A percentile compares a stretch with the other conserved stretches of the same genome.
Conservation (phyloP, 179 eudicot species). For the Pouteria campechiana region DNA sequence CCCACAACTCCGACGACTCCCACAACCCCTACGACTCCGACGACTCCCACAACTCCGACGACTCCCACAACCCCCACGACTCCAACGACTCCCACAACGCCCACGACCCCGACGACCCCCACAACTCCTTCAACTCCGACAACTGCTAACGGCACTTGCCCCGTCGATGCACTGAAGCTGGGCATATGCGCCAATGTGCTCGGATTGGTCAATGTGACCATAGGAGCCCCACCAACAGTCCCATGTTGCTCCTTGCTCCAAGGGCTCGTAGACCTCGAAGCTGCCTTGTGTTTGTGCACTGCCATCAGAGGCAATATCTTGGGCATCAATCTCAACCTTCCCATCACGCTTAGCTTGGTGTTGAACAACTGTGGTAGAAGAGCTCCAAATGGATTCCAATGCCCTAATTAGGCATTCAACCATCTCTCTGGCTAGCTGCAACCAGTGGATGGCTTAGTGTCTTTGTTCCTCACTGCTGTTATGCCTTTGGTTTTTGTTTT, state of each 20-base stretch:
- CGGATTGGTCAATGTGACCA: constrained; percentile 2
- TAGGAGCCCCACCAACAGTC: constrained; percentile 11
- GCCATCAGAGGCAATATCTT: constrained; percentile 19
- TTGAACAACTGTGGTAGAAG: constrained; percentile 16
- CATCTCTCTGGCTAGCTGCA: neutral
- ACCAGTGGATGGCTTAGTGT: neutral
- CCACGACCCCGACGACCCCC: too few relatives aligned
- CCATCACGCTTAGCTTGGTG: constrained; percentile 14
- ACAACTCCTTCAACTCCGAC: too few relatives aligned
- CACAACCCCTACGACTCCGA: too few relatives aligned
- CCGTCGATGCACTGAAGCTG: constrained; percentile 13
- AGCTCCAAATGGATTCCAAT: constrained; percentile 10
- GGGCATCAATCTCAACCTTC: constrained; percentile 18
- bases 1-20: too few relatives aligned
- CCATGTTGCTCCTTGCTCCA: constrained; percentile 19
- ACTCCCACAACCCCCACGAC: too few relatives aligned
- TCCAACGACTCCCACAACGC: too few relatives aligned
- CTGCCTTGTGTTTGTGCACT: constrained; percentile 25
- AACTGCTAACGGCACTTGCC: constrained; percentile 41
- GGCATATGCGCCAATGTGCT: constrained; percentile 15
- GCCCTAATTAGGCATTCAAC: constrained; percentile 4
- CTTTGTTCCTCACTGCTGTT: too few relatives aligned
- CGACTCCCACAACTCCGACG: too few relatives aligned
- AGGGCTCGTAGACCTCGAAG: constrained; percentile 19
- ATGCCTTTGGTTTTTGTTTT: too few relatives aligned